Evolutionary conservation across 106 monocot genomes (phyloP).

Genomic region (Ottelia alismoides): DNA sequence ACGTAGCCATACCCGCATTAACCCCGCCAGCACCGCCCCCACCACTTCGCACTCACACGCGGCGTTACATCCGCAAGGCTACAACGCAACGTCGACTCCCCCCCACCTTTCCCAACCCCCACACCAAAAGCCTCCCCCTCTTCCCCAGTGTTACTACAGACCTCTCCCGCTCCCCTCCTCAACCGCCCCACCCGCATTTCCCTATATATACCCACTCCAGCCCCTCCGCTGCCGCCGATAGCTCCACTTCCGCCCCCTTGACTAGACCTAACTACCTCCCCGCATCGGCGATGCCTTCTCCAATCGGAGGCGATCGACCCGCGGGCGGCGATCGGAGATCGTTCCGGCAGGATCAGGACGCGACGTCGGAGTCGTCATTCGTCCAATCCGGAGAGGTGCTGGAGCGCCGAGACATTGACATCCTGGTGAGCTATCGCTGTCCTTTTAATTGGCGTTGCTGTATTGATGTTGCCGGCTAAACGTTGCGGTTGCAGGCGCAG

Average conservation of each 20-base stretch:
- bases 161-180: neutral
- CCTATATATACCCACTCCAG: no score
- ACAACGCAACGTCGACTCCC: neutral
- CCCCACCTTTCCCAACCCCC: neutral
- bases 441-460: no score
- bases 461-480: no score
- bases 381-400: slow-evolving; percentile 5
- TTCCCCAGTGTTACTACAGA: neutral
- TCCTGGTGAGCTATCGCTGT: no score
- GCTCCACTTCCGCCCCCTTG: neutral
- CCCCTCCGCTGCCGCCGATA: neutral
- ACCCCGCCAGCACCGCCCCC: no score
- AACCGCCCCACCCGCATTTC: neutral
- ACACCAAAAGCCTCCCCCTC: no score
- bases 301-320: neutral
- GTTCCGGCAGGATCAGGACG: slow-evolving; percentile 2
- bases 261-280: neutral
- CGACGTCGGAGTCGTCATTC: slow-evolving; percentile 3
- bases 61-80: no score
- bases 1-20: no score
- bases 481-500: no score
- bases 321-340: no score
- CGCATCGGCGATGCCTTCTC: neutral
- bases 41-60: no score
- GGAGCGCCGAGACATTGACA: slow-evolving; percentile 6